Evolutionary conservation across 306 rosid genomes (phyloP), one percentile per base, ranked within the genome.

Genomic region (Inga laurina): DNA sequence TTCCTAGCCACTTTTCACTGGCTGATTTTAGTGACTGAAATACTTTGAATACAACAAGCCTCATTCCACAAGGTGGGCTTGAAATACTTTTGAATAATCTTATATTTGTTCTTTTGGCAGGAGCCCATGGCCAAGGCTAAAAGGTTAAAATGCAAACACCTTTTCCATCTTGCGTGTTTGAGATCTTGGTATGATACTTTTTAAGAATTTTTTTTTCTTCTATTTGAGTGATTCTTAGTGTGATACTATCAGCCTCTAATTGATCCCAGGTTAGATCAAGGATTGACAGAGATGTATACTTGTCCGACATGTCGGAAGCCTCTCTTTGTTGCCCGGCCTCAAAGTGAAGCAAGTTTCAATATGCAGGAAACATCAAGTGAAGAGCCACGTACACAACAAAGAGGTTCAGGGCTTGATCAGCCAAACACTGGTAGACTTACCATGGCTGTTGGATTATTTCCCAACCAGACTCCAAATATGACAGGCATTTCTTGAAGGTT

Each of bases 291-390:
- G 78, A 84, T 87, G 22, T 97, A 97, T 84, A 90, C 97, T 71
- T 97, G 99, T 82, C 99, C 99, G 10, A 97, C 98, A 62, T 97
- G 99, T 89, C 94, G 99, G 79, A 97, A 97, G 93, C 97, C 99
- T 22, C 96, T 97, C 85, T 97, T 94, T 83, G 86, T 43, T 9
- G 86, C 86, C 64, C 85, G 89, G 79, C 69, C 91, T 27, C 97
- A 91, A 89, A 90, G 81, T 81, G 98, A 89, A 82, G 84, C 88
- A 67, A 89, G 81, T 83, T 82, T 90, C 48, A 82, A 18, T 85
- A 57, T 34, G 0, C 94, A 76, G 41, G 97, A 82, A 69, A 79
- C 90, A 78, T 88, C 86, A 6, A 91, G 85, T 59, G 97, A 97
- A 75, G 99, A 91, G 89, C 99, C 88, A 90, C 94, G 91, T 84